Percentiles rank a stretch among this genome's conserved stretches.
These are phyloP conservation scores for Ilex aquifolium DNA, from an alignment of 257 asterid species.

Conservation along the genomic window DNA sequence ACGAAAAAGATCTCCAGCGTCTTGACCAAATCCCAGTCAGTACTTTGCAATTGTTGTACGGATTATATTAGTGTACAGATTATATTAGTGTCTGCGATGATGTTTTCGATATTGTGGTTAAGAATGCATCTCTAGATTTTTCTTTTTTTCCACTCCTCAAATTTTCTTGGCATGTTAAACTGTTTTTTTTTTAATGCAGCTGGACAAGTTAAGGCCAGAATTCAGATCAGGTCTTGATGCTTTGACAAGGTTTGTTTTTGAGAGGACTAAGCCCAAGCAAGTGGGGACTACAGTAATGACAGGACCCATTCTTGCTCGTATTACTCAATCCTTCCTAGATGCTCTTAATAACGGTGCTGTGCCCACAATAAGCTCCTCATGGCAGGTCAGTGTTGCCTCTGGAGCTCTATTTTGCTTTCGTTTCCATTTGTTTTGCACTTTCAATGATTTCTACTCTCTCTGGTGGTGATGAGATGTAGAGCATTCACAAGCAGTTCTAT, in stretches of 20 bases:
- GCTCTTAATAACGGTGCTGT: conserved; percentile 97
- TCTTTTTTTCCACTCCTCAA: neutral
- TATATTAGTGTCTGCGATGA: neutral
- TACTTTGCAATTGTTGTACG: conserved; percentile 6
- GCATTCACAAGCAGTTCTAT: too few species aligned
- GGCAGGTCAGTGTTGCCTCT: conserved; percentile 68
- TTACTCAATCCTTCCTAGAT: conserved; percentile 87
- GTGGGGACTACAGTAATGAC: conserved; percentile 92
- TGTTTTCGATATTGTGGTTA: too few species aligned
- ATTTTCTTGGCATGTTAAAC: neutral
- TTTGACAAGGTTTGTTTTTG: conserved; percentile 77
- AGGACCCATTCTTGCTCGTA: conserved; percentile 88
- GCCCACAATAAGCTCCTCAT: conserved; percentile 94
- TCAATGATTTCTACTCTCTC: neutral
- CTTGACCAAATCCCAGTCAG: conserved; percentile 81
- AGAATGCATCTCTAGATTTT: neutral
- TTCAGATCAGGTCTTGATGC: conserved; percentile 88
- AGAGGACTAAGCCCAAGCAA: conserved; percentile 96
- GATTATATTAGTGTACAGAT: neutral
- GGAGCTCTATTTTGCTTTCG: neutral
- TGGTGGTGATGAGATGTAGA: too few species aligned
- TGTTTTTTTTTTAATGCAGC: conserved; percentile 32
- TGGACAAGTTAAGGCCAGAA: conserved; percentile 80
- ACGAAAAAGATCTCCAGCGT: conserved; percentile 83
- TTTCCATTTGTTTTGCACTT: neutral